These are phyloP conservation scores for Sporisorium exsertum DNA, from an alignment of 1,284 basidiomycete genomes.

Conservation along the genomic window DNA sequence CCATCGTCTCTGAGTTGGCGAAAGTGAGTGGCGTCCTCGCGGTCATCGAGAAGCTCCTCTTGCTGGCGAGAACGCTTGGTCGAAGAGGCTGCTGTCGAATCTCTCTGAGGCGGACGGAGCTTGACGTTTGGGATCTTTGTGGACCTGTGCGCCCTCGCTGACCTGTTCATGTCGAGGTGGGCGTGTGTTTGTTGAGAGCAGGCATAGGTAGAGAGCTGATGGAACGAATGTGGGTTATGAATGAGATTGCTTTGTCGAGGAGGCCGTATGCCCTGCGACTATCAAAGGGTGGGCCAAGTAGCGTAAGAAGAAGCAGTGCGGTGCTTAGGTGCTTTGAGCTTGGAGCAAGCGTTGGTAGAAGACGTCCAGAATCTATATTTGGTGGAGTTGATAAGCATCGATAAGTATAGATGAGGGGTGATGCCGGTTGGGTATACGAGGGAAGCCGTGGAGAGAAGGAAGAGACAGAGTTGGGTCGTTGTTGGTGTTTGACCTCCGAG, in stretches of 20 bases:
- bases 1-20: slow-evolving; percentile 60
- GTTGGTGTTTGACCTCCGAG: not conserved
- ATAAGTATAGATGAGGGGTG: not conserved
- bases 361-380: not conserved
- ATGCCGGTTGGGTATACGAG: not conserved
- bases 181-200: not conserved
- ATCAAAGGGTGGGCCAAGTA: not conserved
- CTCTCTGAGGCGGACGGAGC: slow-evolving; percentile 52
- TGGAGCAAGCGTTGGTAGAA: not conserved
- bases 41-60: slow-evolving; percentile 40
- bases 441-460: not conserved
- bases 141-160: slow-evolving; percentile 58
- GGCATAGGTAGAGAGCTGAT: slow-evolving; percentile 5
- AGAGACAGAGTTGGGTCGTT: not conserved
- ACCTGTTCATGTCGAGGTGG: slow-evolving; percentile 53
- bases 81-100: slow-evolving; percentile 5
- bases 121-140: slow-evolving; percentile 68
- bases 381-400: not conserved
- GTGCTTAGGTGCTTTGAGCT: no score
- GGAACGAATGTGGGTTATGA: not conserved
- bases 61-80: slow-evolving; percentile 16
- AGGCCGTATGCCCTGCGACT: not conserved
- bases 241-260: not conserved
- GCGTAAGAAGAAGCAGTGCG: not conserved
- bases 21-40: slow-evolving; percentile 60